phyloP scores from a whole-genome alignment of 1,284 basidiomycete species.

The Trichosporon asahii region DNA sequence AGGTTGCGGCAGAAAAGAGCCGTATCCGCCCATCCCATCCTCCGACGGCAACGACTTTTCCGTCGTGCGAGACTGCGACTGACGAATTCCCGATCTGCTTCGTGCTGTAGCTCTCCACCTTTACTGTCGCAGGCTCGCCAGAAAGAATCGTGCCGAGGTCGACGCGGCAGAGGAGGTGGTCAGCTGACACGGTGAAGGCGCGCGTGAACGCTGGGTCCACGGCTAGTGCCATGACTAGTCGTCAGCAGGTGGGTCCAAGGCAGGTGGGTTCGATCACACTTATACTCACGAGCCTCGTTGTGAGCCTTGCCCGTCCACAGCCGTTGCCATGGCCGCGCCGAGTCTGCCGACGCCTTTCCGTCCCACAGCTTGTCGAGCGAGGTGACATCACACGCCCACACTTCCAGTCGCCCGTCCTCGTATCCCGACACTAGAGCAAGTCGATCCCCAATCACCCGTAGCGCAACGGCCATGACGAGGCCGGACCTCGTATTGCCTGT shows the following conservation, averaged over 20 bases:
- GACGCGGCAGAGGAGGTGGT: slow-evolving; percentile 71
- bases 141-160: slow-evolving; percentile 24
- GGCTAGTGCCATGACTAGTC: slow-evolving; percentile 76
- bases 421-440: slow-evolving; percentile 67
- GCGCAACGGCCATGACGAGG: slow-evolving; percentile 78
- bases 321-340: slow-evolving; percentile 61
- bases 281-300: slow-evolving; percentile 66
- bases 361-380: slow-evolving; percentile 21
- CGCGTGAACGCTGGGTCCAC: slow-evolving; percentile 61
- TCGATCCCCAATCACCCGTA: slow-evolving; percentile 52
- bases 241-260: slow-evolving; percentile 4
- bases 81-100: slow-evolving; percentile 74
- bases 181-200: slow-evolving; percentile 76
- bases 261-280: neutral
- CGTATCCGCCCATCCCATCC: slow-evolving; percentile 87
- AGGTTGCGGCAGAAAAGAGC: slow-evolving; percentile 68
- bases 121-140: neutral
- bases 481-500: slow-evolving; percentile 53
- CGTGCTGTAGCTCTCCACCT: slow-evolving; percentile 51
- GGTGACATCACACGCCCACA: slow-evolving; percentile 57
- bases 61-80: slow-evolving; percentile 69
- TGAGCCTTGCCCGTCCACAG: slow-evolving; percentile 69
- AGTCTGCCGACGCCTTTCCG: slow-evolving; percentile 20
- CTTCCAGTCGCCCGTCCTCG: slow-evolving; percentile 72
- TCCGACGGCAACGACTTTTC: slow-evolving; percentile 71